A percentile compares a stretch with the other conserved stretches of the same genome.
phyloP scores from a whole-genome alignment of 2,329 filamentous ascomycete species.

The Zymoseptoria crescenta region DNA sequence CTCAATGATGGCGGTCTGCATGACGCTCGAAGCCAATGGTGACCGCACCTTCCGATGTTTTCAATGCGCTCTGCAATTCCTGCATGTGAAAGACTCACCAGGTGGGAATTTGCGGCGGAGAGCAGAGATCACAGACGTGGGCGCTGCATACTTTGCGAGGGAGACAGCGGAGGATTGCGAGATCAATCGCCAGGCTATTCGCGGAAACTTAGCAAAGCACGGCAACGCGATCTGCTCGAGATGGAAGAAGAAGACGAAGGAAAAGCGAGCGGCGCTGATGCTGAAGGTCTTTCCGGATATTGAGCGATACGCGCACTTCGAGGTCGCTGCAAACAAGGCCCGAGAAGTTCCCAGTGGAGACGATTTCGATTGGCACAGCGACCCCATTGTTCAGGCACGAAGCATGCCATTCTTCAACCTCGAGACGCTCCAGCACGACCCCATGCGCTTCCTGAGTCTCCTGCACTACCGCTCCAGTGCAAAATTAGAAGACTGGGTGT shows the following conservation, averaged over 20 bases:
- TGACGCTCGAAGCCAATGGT: too few species aligned
- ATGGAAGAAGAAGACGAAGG: neutral
- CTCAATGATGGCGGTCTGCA: too few species aligned
- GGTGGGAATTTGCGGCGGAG: too few species aligned
- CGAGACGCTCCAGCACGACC: neutral
- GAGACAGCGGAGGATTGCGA: too few species aligned
- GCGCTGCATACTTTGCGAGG: too few species aligned
- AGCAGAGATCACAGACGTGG: too few species aligned
- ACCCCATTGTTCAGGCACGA: too few species aligned
- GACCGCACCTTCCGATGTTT: too few species aligned
- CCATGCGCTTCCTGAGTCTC: slow-evolving; percentile 5
- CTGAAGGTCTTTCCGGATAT: neutral
- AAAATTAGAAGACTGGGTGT: slow-evolving; percentile 6
- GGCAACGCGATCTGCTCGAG: neutral
- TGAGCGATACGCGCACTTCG: neutral
- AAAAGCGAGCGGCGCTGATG: neutral
- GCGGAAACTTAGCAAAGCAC: neutral
- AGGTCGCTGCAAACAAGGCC: too few species aligned
- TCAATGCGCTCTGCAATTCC: too few species aligned
- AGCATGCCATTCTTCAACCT: neutral
- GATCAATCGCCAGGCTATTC: too few species aligned
- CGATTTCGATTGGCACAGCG: neutral
- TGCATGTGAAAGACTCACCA: too few species aligned
- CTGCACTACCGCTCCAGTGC: slow-evolving; percentile 5
- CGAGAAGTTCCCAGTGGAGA: neutral